phyloP scores from a whole-genome alignment of 169 alveolate species.

The Plasmodium reichenowi region DNA sequence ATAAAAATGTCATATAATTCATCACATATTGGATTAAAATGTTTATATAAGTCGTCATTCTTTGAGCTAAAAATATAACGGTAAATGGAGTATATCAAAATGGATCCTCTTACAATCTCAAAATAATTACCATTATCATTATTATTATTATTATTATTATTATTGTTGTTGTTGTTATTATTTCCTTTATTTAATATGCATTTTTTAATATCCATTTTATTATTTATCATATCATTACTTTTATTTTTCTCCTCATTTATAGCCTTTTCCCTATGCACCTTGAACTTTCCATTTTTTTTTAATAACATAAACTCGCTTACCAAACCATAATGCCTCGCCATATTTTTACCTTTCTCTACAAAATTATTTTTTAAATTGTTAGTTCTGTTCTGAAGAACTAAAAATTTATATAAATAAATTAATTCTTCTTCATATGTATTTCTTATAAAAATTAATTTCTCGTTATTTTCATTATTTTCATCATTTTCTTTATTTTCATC shows the following conservation, averaged over 20 bases:
- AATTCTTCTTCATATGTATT: slow-evolving; percentile 19
- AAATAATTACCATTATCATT: background rate
- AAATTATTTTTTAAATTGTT: background rate
- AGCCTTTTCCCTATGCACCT: slow-evolving; percentile 14
- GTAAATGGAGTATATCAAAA: slow-evolving; percentile 25
- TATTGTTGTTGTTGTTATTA: background rate
- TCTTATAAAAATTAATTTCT: background rate
- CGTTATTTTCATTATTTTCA: background rate
- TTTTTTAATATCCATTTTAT: background rate
- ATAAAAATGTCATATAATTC: slow-evolving; percentile 43
- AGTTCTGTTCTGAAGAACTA: background rate
- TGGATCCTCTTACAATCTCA: slow-evolving; percentile 35
- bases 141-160: background rate
- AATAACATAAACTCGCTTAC: slow-evolving; percentile 18
- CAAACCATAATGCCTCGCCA: slow-evolving; percentile 14
- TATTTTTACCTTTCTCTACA: background rate
- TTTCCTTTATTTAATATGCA: background rate
- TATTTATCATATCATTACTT: background rate
- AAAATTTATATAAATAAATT: slow-evolving; percentile 28
- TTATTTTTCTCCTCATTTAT: slow-evolving; percentile 8
- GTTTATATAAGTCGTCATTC: slow-evolving; percentile 13
- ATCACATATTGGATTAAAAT: slow-evolving; percentile 31
- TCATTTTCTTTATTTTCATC: background rate
- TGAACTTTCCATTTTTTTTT: slow-evolving; percentile 40
- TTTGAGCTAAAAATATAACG: slow-evolving; percentile 25